Evolutionary conservation across 164 flowering plant species (phyloP), one percentile per base, ranked within the genome.

Genomic region (Sextonia rubra): DNA sequence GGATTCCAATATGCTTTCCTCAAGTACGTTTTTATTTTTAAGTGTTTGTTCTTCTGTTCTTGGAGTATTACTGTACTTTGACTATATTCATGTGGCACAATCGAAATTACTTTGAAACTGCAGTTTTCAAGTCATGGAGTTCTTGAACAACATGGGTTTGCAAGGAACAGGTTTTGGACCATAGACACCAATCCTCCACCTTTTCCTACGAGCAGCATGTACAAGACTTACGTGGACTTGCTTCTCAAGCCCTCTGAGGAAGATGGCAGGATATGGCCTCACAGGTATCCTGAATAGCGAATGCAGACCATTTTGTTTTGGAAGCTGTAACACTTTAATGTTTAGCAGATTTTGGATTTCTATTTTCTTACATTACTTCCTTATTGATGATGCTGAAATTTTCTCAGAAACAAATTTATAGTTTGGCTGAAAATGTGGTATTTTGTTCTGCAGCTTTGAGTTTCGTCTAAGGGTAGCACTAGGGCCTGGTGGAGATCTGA

Each of bases 1-100:
- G 99, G 55, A 94, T 94, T 75, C 99, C 99, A 29, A 86, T 94
- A 69, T 94, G 98, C 86, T 94, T 94, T 76, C 98, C 99, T 68
- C 99, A 94, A 74, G 99, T 91, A 81, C 77, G 87, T 82, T 52
- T 70, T 76, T 37, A 8, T 37, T 32, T n/a, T 7, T 17, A 48
- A 24, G 23, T 71, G 30, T 71, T 23, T 25, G 49, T n/a, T 11
- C 73, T 60, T 74, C 55, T 74, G 15, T 55, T 70, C 60, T 63
- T 32, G 9, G 44, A 32, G 44, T 32, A 6, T 32, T 32, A 3
- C 58, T 66, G 47, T 66, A 49, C 11, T 75, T 30, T 4, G 30
- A 2, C 22, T 23, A 61, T 17, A 5, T 64, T 12, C 67, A 15
- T 27, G 5, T 0, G 17, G 12, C 18, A 29, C 3, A 64, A 27